These are phyloP conservation scores for Sarcomyxa edulis DNA, from an alignment of 768 basidiomycete genomes.

Conservation along the genomic window DNA sequence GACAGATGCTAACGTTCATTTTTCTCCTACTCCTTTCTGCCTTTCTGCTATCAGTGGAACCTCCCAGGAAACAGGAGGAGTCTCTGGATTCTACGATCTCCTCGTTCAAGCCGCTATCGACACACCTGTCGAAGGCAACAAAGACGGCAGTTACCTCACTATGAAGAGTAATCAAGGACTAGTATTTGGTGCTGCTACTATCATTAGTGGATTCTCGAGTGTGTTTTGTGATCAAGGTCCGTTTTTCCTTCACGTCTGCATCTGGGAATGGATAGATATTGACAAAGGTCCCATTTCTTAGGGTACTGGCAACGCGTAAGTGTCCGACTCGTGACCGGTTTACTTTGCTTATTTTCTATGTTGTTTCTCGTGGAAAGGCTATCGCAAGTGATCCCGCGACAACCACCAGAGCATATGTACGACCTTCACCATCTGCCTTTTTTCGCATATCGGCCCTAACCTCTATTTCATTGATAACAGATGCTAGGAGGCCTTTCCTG, in stretches of 20 bases:
- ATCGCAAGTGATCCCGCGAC: slow-evolving; percentile 46
- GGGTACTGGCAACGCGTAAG: slow-evolving; percentile 53
- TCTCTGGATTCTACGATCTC: slow-evolving; percentile 39
- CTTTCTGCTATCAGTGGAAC: slow-evolving; percentile 21
- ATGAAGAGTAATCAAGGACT: slow-evolving; percentile 47
- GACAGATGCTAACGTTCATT: no score
- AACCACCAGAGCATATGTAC: slow-evolving; percentile 46
- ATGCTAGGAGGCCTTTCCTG: slow-evolving; percentile 56
- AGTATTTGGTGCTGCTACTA: slow-evolving; percentile 33
- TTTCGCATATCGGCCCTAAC: not conserved
- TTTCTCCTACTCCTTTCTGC: not conserved
- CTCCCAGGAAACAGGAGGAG: slow-evolving; percentile 30
- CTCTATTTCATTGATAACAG: slow-evolving; percentile 20
- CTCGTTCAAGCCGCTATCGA: slow-evolving; percentile 38
- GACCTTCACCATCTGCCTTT: slow-evolving; percentile 11
- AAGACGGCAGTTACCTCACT: slow-evolving; percentile 48
- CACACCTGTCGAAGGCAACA: slow-evolving; percentile 44
- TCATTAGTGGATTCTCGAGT: slow-evolving; percentile 38
- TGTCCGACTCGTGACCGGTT: not conserved
- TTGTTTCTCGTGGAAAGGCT: slow-evolving; percentile 22
- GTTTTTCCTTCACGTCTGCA: no score
- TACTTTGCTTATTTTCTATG: not conserved
- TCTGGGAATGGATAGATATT: no score
- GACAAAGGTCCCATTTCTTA: no score
- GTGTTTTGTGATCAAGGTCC: slow-evolving; percentile 47